Conservation (phyloP, 495 filamentous ascomycete species). For the Cladorrhinum samala region DNA sequence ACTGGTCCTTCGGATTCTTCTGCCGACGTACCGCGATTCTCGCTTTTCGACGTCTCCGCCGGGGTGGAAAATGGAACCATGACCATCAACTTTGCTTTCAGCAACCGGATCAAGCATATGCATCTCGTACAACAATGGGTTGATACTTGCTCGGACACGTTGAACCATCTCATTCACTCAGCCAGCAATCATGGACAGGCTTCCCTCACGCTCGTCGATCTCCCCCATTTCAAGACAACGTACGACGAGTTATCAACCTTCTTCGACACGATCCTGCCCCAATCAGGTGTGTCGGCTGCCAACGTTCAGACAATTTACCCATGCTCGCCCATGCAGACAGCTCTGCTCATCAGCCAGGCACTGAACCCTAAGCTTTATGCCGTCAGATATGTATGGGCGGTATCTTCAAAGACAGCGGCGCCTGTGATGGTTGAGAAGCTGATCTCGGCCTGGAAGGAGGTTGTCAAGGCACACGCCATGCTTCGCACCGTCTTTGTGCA, state of each 20-base stretch:
- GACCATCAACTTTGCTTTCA: constrained; percentile 50
- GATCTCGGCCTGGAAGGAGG: constrained; percentile 3
- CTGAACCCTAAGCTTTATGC: constrained; percentile 2
- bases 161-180: background rate
- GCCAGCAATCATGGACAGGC: background rate
- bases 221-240: background rate
- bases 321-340: constrained; percentile 66
- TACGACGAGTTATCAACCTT: constrained; percentile 8
- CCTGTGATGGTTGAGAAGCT: background rate
- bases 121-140: constrained; percentile 45
- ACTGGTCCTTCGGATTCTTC: constrained; percentile 36
- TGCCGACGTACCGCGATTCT: constrained; percentile 35
- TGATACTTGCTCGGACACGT: constrained; percentile 8
- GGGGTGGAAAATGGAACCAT: constrained; percentile 38
- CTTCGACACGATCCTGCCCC: background rate
- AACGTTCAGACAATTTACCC: constrained; percentile 57
- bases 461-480: constrained; percentile 45
- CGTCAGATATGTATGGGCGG: background rate
- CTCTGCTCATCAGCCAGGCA: constrained; percentile 45
- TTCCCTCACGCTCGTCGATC: background rate
- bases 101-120: constrained; percentile 48
- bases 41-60: constrained; percentile 45
- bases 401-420: background rate
- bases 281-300: constrained; percentile 1
- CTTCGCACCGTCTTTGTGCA: constrained; percentile 51